phyloP scores from a whole-genome alignment of 1,284 basidiomycete genomes.

The Tilletia setariae region DNA sequence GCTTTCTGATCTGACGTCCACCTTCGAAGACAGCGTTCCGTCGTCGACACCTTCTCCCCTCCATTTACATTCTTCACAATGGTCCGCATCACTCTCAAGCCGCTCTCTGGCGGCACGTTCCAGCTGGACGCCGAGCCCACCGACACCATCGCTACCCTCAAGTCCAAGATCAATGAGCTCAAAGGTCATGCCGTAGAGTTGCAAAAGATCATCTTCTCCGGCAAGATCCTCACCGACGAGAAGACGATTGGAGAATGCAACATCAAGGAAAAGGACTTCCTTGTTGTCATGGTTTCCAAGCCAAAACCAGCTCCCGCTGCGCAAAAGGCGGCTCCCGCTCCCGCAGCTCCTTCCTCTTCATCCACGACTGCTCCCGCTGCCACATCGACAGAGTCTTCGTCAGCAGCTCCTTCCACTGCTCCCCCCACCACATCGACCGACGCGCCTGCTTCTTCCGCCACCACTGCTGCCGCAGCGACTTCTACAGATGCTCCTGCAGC shows the following conservation, averaged over 20 bases:
- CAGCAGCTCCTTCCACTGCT: slow-evolving; percentile 53
- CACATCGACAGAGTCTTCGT: neutral
- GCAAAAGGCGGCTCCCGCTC: neutral
- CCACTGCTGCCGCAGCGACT: slow-evolving; percentile 55
- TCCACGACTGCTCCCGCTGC: slow-evolving; percentile 25
- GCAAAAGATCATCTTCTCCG: slow-evolving; percentile 96
- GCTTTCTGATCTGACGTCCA: neutral
- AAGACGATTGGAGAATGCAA: slow-evolving; percentile 83
- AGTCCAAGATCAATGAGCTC: slow-evolving; percentile 74
- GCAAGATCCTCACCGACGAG: slow-evolving; percentile 85
- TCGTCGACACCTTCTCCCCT: neutral
- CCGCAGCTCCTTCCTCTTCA: neutral
- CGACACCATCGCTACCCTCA: slow-evolving; percentile 66
- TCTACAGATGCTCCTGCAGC: slow-evolving; percentile 27
- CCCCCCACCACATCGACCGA: slow-evolving; percentile 47
- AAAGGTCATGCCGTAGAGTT: slow-evolving; percentile 71
- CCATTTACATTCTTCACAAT: slow-evolving; percentile 22
- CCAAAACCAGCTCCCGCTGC: slow-evolving; percentile 57
- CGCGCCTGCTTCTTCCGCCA: slow-evolving; percentile 23
- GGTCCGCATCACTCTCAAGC: slow-evolving; percentile 50
- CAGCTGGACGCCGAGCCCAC: slow-evolving; percentile 47
- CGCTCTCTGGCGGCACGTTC: slow-evolving; percentile 51
- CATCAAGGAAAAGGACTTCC: slow-evolving; percentile 98
- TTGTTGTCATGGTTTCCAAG: slow-evolving; percentile 98
- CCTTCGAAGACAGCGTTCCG: neutral